Conservation (phyloP, 139 green algal genomes). For the Chlorella sp. region DNA sequence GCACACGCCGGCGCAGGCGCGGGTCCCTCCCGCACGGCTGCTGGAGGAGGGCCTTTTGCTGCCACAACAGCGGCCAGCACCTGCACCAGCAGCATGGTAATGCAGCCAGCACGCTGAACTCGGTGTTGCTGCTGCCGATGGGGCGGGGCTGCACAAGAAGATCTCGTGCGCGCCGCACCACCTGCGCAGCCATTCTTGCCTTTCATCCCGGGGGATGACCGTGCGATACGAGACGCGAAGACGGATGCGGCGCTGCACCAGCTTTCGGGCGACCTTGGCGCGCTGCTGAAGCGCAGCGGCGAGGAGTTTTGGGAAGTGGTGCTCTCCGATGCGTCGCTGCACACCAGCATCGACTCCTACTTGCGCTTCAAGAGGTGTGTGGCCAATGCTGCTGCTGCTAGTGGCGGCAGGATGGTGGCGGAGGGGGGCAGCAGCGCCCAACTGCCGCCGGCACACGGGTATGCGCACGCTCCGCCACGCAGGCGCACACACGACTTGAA, state of each 20-base stretch:
- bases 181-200: too few relatives aligned
- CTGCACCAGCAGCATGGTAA: too few relatives aligned
- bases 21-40: too few relatives aligned
- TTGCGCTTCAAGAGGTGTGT: conserved; percentile 30
- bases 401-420: background rate
- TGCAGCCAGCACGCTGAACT: too few relatives aligned
- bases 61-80: too few relatives aligned
- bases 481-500: conserved; percentile 29
- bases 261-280: background rate
- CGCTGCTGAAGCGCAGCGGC: conserved; percentile 1
- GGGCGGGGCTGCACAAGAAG: too few relatives aligned
- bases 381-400: too few relatives aligned
- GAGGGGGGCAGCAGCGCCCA: background rate
- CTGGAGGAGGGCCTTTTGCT: too few relatives aligned
- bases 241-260: conserved; percentile 20
- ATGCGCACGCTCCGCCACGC: conserved; percentile 13
- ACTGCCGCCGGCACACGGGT: background rate
- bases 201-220: background rate
- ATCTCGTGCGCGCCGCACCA: too few relatives aligned
- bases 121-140: too few relatives aligned
- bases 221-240: background rate
- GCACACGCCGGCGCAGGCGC: too few relatives aligned
- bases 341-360: conserved; percentile 59
- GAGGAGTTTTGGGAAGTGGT: conserved; percentile 1
- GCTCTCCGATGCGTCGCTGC: conserved; percentile 17